Percentiles rank a stretch among this genome's conserved stretches.
These are phyloP conservation scores for Penicillium sp. DNA, from an alignment of 2,329 filamentous ascomycete genomes.

Conservation along the genomic window DNA sequence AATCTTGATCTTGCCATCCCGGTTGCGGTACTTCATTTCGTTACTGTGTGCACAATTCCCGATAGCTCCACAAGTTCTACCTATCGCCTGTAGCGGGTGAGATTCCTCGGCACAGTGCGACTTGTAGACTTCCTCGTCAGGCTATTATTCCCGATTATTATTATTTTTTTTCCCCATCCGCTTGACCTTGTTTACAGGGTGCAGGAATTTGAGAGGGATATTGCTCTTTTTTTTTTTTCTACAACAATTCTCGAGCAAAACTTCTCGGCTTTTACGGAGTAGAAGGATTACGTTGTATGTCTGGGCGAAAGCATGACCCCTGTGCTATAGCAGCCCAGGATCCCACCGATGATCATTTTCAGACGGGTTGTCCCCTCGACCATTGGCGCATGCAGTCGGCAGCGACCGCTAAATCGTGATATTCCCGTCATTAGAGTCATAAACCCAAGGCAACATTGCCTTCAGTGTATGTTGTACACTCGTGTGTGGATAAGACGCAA, in stretches of 20 bases:
- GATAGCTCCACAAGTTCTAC: slow-evolving; percentile 18
- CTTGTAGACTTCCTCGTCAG: slow-evolving; percentile 17
- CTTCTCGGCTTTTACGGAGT: neutral
- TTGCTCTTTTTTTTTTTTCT: neutral
- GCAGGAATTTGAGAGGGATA: neutral
- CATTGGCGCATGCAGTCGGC: slow-evolving; percentile 25
- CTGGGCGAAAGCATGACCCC: neutral
- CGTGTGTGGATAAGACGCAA: slow-evolving; percentile 8
- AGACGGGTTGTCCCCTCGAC: slow-evolving; percentile 18
- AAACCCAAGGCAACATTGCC: neutral
- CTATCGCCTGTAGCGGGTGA: slow-evolving; percentile 5
- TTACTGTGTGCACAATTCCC: slow-evolving; percentile 4
- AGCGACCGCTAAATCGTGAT: slow-evolving; percentile 20
- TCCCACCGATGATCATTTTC: slow-evolving; percentile 17
- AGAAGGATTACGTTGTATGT: neutral
- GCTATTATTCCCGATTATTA: neutral
- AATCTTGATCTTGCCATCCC: slow-evolving; percentile 3
- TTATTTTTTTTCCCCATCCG: neutral
- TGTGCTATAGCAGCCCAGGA: slow-evolving; percentile 7
- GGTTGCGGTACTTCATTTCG: slow-evolving; percentile 9
- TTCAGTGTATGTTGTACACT: neutral
- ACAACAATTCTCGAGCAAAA: neutral
- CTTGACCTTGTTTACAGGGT: neutral
- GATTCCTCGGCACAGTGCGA: slow-evolving; percentile 15
- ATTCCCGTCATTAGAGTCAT: slow-evolving; percentile 10